Base-by-base conservation (phyloP, 2,329 filamentous ascomycete species). In the Nakataea oryzae region DNA sequence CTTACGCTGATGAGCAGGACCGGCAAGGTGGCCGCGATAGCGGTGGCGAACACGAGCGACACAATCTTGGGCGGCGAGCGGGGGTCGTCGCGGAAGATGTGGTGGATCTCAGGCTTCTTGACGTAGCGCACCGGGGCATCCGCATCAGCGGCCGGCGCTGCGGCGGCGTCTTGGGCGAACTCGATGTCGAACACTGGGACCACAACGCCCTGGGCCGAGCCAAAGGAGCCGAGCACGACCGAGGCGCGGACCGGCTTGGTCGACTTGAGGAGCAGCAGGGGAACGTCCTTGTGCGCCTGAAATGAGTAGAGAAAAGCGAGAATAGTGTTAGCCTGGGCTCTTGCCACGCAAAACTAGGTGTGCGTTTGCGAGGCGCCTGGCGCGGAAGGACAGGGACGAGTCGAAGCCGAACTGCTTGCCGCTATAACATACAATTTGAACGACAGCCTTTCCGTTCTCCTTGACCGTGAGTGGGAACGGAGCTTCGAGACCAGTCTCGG, bases 241-340 rank as follows among this genome's bases (percentile, higher is more conserved):
- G 86, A 89, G n/a, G 91, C 93, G 68, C 86, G 81, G 70, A 97
- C 82, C 1, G 90, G 87, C 62, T 84, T 75, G 58, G 81, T 73
- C 32, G 88, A 81, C 55, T 81, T 79, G 66, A 96, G 84, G 70
- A 97, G 86, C 76, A 96, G 91, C 65, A 86, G 71, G 27, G 95
- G 93, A 64, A 99, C 85, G 70, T 97, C 93, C 78, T 92, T 93
- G 63, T 93, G 90, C 63, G 88, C 84, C 93, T 97, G 73, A 47
- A 11, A 24, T 24, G 60, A 32, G 57, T 58, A 60, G 54, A 29
- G n/a, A 29, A 29, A 17, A 34, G 47, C 63, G 7, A 61, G 34
- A n/a, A 30, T 21, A 9, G 21, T n/a, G 41, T 59, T 54, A 59
- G 58, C 58, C 26, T 11, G 17, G 27, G 21, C 29, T 11, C 57